Evolutionary conservation across 1,139 yeast species (phyloP).

Genomic region (Yamadazyma membranifaciens): DNA sequence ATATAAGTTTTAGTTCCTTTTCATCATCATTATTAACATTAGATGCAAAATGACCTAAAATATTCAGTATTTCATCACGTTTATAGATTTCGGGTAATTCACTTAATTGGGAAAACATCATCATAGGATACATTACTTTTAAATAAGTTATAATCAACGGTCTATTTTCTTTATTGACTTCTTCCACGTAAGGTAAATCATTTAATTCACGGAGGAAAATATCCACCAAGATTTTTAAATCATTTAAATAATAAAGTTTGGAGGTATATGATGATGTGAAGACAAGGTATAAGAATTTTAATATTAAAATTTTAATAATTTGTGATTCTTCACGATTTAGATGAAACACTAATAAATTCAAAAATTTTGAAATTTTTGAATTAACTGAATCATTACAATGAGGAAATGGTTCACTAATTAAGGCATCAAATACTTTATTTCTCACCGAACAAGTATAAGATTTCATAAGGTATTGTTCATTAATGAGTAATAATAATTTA

Average conservation of each 20-base stretch:
- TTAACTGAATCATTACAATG: constrained; percentile 19
- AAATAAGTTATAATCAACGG: constrained; percentile 69
- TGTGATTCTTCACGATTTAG: constrained; percentile 77
- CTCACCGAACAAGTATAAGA: constrained; percentile 35
- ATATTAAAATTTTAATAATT: constrained; percentile 71
- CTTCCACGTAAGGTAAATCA: constrained; percentile 49
- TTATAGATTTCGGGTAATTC: constrained; percentile 55
- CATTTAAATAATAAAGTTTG: constrained; percentile 77
- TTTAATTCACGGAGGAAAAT: constrained; percentile 78
- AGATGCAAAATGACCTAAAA: constrained; percentile 47
- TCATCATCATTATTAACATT: constrained; percentile 9
- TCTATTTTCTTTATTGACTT: constrained; percentile 47
- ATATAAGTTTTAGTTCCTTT: constrained; percentile 36
- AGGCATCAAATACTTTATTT: constrained; percentile 50
- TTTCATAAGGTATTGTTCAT: constrained; percentile 82
- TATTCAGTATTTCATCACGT: constrained; percentile 47
- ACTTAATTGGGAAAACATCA: constrained; percentile 62
- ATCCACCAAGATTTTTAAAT: constrained; percentile 81
- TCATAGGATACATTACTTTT: constrained; percentile 70
- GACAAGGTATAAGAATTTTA: constrained; percentile 73
- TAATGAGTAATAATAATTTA: constrained; percentile 68
- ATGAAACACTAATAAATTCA: constrained; percentile 46
- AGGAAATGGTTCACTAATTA: constrained; percentile 23
- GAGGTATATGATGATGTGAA: constrained; percentile 66
- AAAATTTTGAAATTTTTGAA: constrained; percentile 33